Base-by-base conservation (phyloP, 352 stramenopile genomes). In the Lagenidium giganteum region DNA sequence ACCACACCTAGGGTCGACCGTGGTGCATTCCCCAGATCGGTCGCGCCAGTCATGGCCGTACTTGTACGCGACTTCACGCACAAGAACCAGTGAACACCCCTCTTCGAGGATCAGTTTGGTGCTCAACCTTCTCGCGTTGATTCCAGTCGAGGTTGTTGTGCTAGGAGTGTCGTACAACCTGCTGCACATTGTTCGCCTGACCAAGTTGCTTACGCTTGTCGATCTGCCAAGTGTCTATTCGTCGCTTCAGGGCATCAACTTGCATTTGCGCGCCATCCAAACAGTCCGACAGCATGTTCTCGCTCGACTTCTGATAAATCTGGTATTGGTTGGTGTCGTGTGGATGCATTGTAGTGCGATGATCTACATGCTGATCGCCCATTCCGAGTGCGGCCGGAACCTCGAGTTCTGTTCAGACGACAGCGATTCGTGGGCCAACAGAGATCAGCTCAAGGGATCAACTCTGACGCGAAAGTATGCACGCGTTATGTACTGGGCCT, bases 401-500 rank as follows among this genome's bases (percentile, higher is more conserved):
- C 45, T 61, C 1, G 28, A 32, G n/a, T n/a, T n/a, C 4, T 28
- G 31, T 12, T 17, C 20, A 6, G 33, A 3, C 18, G 39, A 49
- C 14, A 53, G 51, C n/a, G n/a, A n/a, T n/a, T n/a, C n/a, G n/a
- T n/a, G n/a, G n/a, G n/a, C n/a, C n/a, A n/a, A n/a, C n/a, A n/a
- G n/a, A n/a, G n/a, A n/a, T n/a, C n/a, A n/a, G n/a, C n/a, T n/a
- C n/a, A n/a, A n/a, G n/a, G n/a, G n/a, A n/a, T n/a, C n/a, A n/a
- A n/a, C n/a, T n/a, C n/a, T n/a, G n/a, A n/a, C n/a, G n/a, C 56
- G 56, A 1, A 17, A 33, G 4, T 66, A 66, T 39, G 47, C 48
- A 11, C 51, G 56, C 7, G 56, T 47, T 0, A 39, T 57, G 0
- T 66, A 66, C 23, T 66, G 56, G 56, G 50, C 56, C 3, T 58